Evolutionary conservation across 306 rosid genomes (phyloP).

Genomic region (Trichosanthes truncata): DNA sequence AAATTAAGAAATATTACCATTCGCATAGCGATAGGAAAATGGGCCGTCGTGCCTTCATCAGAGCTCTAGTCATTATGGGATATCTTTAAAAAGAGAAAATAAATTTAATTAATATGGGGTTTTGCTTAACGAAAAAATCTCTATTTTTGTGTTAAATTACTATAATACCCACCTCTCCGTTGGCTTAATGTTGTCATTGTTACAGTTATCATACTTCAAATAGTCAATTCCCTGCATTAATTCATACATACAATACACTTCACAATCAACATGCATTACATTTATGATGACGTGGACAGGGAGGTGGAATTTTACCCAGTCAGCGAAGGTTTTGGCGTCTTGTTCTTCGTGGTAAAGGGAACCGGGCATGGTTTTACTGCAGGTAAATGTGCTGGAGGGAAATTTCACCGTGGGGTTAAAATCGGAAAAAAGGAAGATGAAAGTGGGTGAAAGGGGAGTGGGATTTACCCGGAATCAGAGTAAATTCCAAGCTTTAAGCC

Average conservation of each 20-base stretch:
- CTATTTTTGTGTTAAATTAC: not conserved
- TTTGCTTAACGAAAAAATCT: not conserved
- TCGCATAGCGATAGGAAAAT: conserved; percentile 84
- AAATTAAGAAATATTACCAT: conserved; percentile 39
- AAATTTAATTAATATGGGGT: not conserved
- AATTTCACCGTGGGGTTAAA: not conserved
- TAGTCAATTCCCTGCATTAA: conserved; percentile 79
- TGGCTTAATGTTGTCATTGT: conserved; percentile 59
- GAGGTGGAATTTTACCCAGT: conserved; percentile 47
- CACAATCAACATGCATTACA: too few relatives aligned
- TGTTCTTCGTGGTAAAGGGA: conserved; percentile 83
- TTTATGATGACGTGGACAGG: not conserved
- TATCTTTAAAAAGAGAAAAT: conserved; percentile 26
- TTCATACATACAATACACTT: not conserved
- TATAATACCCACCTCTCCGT: conserved; percentile 67
- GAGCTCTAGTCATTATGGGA: conserved; percentile 79
- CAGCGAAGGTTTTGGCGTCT: conserved; percentile 83
- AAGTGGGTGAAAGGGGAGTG: not conserved
- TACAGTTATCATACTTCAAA: conserved; percentile 89
- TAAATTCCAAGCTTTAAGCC: conserved; percentile 93
- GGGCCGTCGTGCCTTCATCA: conserved; percentile 69
- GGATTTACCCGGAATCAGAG: conserved; percentile 75
- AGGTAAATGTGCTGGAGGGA: conserved; percentile 57
- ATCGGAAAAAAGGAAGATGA: not conserved
- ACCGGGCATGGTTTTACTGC: conserved; percentile 87